Evolutionary conservation across 805 yeast species (phyloP), one percentile per base, ranked within the genome.

Genomic region (Lipomyces orientalis): DNA sequence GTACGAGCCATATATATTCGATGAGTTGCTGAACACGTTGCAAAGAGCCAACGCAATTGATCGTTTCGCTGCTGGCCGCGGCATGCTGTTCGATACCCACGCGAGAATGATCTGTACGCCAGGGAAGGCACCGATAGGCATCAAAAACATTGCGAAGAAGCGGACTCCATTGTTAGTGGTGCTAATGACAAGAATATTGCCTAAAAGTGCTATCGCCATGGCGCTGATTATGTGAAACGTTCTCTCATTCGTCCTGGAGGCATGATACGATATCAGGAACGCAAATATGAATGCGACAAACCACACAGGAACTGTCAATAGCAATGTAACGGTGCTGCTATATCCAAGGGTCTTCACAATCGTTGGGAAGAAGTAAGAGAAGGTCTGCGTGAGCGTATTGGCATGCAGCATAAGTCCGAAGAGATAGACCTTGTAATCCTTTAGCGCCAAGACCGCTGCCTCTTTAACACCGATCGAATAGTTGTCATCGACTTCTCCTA

Each of bases 301-400:
- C 73, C 85, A 86, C 14, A 88, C 88, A 22, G 88, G 89, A 34
- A 86, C 88, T 10, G 88, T 85, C 65, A 86, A 77, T 70, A 84
- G 83, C 64, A 86, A 79, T 4, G 88, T 84, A 49, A 82, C 79
- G 55, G 84, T 80, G 61, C 81, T 79, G 72, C 76, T 73, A 69
- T 84, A 86, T 56, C 85, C 82, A 68, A 86, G 78, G 14, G 88
- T 85, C 69, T 80, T 73, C 19, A 86, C 87, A 37, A 86, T 85
- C 0, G 87, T 80, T 37, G 88, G 89, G 79, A 85, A 86, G 76
- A 84, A 86, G 74, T 85, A 83, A 4, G 87, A 83, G 55, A 84
- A 52, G 14, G 70, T 66, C 35, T 66, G 64, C 9, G 70, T 55
- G 46, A 67, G 49, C 9, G 64, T 62, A 29, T 61, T 65, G 10